A percentile compares a stretch with the other conserved stretches of the same genome.
phyloP scores from a whole-genome alignment of 1,139 yeast genomes.

The Insectozyma bohioensis region DNA sequence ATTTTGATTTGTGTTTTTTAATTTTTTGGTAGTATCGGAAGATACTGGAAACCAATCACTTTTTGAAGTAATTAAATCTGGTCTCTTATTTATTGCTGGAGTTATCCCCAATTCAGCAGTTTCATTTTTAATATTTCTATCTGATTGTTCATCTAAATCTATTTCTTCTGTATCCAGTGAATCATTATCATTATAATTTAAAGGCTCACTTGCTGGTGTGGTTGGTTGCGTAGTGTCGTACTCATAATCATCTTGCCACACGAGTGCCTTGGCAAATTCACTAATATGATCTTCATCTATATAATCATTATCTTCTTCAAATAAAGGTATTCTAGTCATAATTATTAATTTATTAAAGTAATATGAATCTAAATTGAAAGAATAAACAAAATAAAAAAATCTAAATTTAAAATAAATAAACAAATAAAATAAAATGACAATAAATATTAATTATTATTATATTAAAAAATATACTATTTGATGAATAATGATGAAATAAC shows the following conservation, averaged over 20 bases:
- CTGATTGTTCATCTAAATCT: slow-evolving; percentile 2
- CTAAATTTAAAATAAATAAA: not conserved
- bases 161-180: slow-evolving; percentile 8
- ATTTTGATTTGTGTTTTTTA: slow-evolving; percentile 3
- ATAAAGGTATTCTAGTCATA: slow-evolving; percentile 15
- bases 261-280: slow-evolving; percentile 41
- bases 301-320: slow-evolving; percentile 35
- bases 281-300: slow-evolving; percentile 38
- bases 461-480: too few species aligned
- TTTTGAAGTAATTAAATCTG: slow-evolving; percentile 51
- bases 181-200: slow-evolving; percentile 3
- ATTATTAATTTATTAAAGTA: too few species aligned
- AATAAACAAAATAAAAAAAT: too few species aligned
- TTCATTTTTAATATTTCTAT: slow-evolving; percentile 5
- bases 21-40: slow-evolving; percentile 11
- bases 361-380: not conserved
- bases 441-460: not conserved
- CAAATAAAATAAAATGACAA: not conserved
- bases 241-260: slow-evolving; percentile 38
- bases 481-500: too few species aligned
- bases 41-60: slow-evolving; percentile 71
- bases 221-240: slow-evolving; percentile 13
- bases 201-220: slow-evolving; percentile 10
- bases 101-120: slow-evolving; percentile 7
- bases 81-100: slow-evolving; percentile 16